These are phyloP conservation scores for Leishmania arabica DNA, from an alignment of 208 protist species.

Conservation along the genomic window DNA sequence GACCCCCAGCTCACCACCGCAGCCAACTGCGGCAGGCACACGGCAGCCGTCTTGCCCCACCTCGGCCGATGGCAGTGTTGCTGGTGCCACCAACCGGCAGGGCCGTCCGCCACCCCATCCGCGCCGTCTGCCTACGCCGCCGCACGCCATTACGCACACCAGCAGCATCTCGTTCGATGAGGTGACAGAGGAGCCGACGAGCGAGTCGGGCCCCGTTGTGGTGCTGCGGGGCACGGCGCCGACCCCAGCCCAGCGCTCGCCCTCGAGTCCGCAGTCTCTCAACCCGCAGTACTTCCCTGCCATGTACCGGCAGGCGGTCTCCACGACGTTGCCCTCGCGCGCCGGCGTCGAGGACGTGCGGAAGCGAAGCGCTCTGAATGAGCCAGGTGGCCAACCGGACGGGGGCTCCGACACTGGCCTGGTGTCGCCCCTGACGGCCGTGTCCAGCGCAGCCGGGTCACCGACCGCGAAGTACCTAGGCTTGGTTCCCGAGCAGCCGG, in stretches of 20 bases:
- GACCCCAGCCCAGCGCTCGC: constrained; percentile 12
- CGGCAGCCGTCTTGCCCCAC: background rate
- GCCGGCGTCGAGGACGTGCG: background rate
- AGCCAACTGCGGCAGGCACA: background rate
- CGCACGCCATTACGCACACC: constrained; percentile 34
- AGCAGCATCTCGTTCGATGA: constrained; percentile 41
- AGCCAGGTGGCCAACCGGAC: background rate
- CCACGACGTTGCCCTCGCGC: background rate
- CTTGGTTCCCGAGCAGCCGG: background rate
- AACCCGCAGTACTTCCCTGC: constrained; percentile 25
- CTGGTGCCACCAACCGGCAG: constrained; percentile 8
- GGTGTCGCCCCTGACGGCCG: constrained; percentile 23
- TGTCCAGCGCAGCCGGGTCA: constrained; percentile 7
- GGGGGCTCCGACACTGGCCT: constrained; percentile 2
- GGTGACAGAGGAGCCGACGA: constrained; percentile 32
- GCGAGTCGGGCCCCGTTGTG: constrained; percentile 29
- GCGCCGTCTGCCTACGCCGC: constrained; percentile 23
- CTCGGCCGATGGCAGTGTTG: background rate
- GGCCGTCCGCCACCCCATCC: constrained; percentile 28
- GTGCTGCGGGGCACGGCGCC: constrained; percentile 33
- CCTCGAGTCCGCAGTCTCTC: constrained; percentile 6
- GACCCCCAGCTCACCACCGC: background rate
- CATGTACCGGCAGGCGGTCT: background rate
- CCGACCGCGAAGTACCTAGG: background rate
- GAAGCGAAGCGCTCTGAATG: background rate